Percentiles rank a stretch among this genome's conserved stretches.
Conservation (phyloP, 768 basidiomycete species). For the Lepiota brunneoincarnata region DNA sequence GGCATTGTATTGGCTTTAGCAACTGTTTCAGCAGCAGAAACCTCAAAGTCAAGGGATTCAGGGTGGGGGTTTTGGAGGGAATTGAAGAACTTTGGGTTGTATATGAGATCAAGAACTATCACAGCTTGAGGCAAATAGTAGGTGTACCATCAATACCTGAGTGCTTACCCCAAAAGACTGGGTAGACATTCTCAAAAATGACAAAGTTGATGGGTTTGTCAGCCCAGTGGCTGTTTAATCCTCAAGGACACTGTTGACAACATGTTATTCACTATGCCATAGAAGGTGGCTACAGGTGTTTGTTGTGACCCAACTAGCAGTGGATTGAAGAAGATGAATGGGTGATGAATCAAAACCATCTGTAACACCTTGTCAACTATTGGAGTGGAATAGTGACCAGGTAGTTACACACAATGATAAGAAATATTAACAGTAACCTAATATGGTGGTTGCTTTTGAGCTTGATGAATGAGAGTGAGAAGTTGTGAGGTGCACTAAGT, state of each 20-base stretch:
- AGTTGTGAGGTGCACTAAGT: slow-evolving; percentile 53
- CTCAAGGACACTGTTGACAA: slow-evolving; percentile 42
- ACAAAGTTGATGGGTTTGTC: slow-evolving; percentile 91
- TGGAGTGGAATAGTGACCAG: neutral
- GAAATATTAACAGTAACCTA: slow-evolving; percentile 87
- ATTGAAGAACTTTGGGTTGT: slow-evolving; percentile 37
- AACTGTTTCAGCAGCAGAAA: slow-evolving; percentile 54
- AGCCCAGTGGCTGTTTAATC: slow-evolving; percentile 78
- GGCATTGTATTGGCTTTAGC: slow-evolving; percentile 52
- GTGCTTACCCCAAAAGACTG: slow-evolving; percentile 92
- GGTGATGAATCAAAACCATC: slow-evolving; percentile 77
- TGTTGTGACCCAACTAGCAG: slow-evolving; percentile 66
- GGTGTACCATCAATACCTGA: slow-evolving; percentile 91
- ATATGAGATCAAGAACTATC: slow-evolving; percentile 60
- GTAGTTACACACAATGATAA: slow-evolving; percentile 72
- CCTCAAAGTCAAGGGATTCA: slow-evolving; percentile 59
- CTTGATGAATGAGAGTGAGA: slow-evolving; percentile 6
- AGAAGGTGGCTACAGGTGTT: slow-evolving; percentile 66
- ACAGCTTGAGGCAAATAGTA: slow-evolving; percentile 68
- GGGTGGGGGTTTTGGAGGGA: slow-evolving; percentile 30
- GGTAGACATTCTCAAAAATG: slow-evolving; percentile 75
- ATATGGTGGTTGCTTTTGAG: neutral
- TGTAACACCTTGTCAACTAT: slow-evolving; percentile 25
- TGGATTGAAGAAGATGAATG: slow-evolving; percentile 50
- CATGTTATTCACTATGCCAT: slow-evolving; percentile 85